Base-by-base conservation (phyloP, 2,329 filamentous ascomycete genomes). In the Aureobasidium zeae region DNA sequence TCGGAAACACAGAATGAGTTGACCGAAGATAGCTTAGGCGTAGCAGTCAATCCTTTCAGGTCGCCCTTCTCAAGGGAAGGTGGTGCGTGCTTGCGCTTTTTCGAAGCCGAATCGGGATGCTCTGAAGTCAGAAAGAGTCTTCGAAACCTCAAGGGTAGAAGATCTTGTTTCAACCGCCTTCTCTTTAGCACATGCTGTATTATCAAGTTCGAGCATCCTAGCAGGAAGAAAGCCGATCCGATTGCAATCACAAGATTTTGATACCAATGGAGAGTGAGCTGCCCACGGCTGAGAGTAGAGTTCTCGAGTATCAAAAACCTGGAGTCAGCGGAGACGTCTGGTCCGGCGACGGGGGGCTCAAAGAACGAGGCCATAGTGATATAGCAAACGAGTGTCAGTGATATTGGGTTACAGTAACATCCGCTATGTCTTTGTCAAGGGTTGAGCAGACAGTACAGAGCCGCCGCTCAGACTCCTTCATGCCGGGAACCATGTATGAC, bases 201-300 rank as follows among this genome's bases (percentile, higher is more conserved):
- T 15, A 35, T 16, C 12, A 48, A 35, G 7, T 24, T 34, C 5
- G 17, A 10, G 19, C 29, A 9, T 17, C 48, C 48, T 17, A 34
- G 11, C 6, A 45, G 4, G 13, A 50, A 20, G 24, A 34, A 38
- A n/a, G 21, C 26, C 15, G 22, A 15, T 17, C 48, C 48, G 10
- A 48, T 11, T 15, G 22, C 31, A 5, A 50, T 30, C 10, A 50
- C 26, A 24, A 50, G 33, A 35, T 44, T 42, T 34, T 50, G 48
- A 34, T 50, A 48, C 48, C 48, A 50, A 30, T 39, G 20, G 12
- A 26, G 13, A 9, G 44, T 43, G 19, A 50, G 46, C 30, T 50
- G 29, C 8, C 33, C 22, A 6, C 28, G 13, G 10, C 36, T 41
- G 5, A 49, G 35, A 15, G 38, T 32, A 8, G 29, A 34, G 34